phyloP scores from a whole-genome alignment of 2,329 filamentous ascomycete species.

The Aureobasidium zeae region DNA sequence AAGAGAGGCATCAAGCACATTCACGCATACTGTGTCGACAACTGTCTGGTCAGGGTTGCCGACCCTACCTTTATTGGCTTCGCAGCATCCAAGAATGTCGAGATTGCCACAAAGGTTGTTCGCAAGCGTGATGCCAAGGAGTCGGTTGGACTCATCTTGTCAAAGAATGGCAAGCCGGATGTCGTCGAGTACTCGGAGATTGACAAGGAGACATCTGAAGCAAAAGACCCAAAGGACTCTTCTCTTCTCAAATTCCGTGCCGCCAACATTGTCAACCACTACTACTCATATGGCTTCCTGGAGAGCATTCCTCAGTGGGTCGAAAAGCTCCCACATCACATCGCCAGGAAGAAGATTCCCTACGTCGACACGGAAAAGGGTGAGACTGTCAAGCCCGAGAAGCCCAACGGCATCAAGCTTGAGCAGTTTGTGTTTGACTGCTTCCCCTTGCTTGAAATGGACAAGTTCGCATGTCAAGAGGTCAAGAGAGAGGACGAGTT shows the following conservation, averaged over 20 bases:
- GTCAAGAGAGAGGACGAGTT: slow-evolving; percentile 97
- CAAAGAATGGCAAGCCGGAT: slow-evolving; percentile 91
- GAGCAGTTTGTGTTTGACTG: slow-evolving; percentile 99
- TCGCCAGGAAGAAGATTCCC: slow-evolving; percentile 97
- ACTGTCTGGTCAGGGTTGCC: slow-evolving; percentile 97
- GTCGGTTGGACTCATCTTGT: slow-evolving; percentile 86
- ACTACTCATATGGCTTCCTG: slow-evolving; percentile 92
- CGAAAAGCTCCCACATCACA: slow-evolving; percentile 82
- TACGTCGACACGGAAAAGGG: slow-evolving; percentile 60
- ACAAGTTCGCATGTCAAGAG: slow-evolving; percentile 91
- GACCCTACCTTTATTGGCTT: slow-evolving; percentile 95
- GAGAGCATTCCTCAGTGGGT: slow-evolving; percentile 82
- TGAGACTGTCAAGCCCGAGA: slow-evolving; percentile 77
- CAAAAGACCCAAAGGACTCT: slow-evolving; percentile 69
- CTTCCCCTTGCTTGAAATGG: slow-evolving; percentile 77
- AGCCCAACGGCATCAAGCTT: slow-evolving; percentile 96
- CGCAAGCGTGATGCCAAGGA: slow-evolving; percentile 95
- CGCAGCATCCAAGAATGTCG: slow-evolving; percentile 74
- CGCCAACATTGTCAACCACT: slow-evolving; percentile 99
- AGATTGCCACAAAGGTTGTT: slow-evolving; percentile 98
- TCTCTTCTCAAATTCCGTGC: slow-evolving; percentile 89
- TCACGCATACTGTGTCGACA: slow-evolving; percentile 97
- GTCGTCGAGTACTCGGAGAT: slow-evolving; percentile 99
- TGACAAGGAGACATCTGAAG: slow-evolving; percentile 77
- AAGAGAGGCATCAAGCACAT: slow-evolving; percentile 87